These are phyloP conservation scores for Boletus semigastroideus DNA, from an alignment of 1,284 basidiomycete species.

Conservation along the genomic window DNA sequence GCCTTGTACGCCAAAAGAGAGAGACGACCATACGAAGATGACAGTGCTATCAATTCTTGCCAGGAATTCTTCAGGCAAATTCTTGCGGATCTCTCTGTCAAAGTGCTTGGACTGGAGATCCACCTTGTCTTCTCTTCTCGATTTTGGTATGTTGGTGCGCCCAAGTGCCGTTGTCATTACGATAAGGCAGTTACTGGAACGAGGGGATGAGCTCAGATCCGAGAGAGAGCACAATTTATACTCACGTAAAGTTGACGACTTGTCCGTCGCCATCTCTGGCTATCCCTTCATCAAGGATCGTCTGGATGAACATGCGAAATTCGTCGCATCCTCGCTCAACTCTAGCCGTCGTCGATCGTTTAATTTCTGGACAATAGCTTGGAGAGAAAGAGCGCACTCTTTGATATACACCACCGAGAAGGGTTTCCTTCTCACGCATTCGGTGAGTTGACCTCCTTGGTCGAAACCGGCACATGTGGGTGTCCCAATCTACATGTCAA, in stretches of 20 bases:
- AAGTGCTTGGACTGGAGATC: not conserved
- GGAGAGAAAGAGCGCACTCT: not conserved
- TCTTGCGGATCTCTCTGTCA: not conserved
- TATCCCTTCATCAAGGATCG: not conserved
- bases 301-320: not conserved
- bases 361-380: not conserved
- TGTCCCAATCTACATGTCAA: not conserved
- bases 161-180: not conserved
- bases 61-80: not conserved
- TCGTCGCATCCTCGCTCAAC: not conserved
- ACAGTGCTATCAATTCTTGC: not conserved
- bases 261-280: not conserved
- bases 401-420: not conserved
- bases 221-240: not conserved
- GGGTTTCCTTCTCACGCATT: not conserved
- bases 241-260: not conserved
- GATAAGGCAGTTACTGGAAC: not conserved
- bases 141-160: not conserved
- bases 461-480: not conserved
- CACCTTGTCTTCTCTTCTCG: not conserved
- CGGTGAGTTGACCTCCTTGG: not conserved
- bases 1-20: not conserved
- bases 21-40: not conserved
- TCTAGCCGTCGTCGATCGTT: not conserved
- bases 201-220: not conserved